A percentile compares a stretch with the other conserved stretches of the same genome.
Conservation (phyloP, 805 yeast species). For the Yamadazyma takamatsuzukensis region DNA sequence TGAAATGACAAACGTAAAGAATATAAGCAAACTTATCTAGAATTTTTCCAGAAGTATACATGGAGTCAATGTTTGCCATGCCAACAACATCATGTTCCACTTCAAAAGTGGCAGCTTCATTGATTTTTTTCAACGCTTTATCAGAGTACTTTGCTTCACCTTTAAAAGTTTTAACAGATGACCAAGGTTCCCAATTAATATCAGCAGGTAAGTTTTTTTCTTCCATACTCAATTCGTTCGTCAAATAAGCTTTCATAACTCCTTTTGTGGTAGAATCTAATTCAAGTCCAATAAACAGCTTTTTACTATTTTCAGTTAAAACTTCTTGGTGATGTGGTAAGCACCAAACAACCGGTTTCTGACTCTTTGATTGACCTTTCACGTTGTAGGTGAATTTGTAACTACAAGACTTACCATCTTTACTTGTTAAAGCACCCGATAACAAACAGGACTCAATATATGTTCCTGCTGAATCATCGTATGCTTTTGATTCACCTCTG, state of each 20-base stretch:
- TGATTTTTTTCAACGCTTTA: slow-evolving; percentile 32
- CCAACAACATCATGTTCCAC: slow-evolving; percentile 50
- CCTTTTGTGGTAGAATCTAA: slow-evolving; percentile 53
- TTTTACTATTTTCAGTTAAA: slow-evolving; percentile 24
- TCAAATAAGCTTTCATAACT: slow-evolving; percentile 40
- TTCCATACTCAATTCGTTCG: slow-evolving; percentile 38
- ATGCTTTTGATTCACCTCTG: slow-evolving; percentile 37
- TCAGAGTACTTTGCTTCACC: slow-evolving; percentile 24
- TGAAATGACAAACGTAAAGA: slow-evolving; percentile 64
- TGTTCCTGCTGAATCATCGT: slow-evolving; percentile 32
- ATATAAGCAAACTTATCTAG: slow-evolving; percentile 89
- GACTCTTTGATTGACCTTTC: slow-evolving; percentile 23
- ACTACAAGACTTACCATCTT: slow-evolving; percentile 17
- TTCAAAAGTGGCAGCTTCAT: slow-evolving; percentile 50
- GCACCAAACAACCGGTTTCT: slow-evolving; percentile 42
- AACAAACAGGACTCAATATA: slow-evolving; percentile 23
- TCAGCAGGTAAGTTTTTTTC: slow-evolving; percentile 38
- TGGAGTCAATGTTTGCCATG: slow-evolving; percentile 70
- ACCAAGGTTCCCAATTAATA: slow-evolving; percentile 55
- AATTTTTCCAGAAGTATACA: slow-evolving; percentile 87
- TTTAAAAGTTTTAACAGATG: slow-evolving; percentile 37
- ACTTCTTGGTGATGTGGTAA: slow-evolving; percentile 50
- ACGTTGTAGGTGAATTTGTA: slow-evolving; percentile 28
- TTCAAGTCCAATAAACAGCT: slow-evolving; percentile 25
- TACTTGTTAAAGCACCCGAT: slow-evolving; percentile 10